These are phyloP conservation scores for Lasiosphaeriaceae sp. DNA, from an alignment of 495 filamentous ascomycete species.

Conservation along the genomic window DNA sequence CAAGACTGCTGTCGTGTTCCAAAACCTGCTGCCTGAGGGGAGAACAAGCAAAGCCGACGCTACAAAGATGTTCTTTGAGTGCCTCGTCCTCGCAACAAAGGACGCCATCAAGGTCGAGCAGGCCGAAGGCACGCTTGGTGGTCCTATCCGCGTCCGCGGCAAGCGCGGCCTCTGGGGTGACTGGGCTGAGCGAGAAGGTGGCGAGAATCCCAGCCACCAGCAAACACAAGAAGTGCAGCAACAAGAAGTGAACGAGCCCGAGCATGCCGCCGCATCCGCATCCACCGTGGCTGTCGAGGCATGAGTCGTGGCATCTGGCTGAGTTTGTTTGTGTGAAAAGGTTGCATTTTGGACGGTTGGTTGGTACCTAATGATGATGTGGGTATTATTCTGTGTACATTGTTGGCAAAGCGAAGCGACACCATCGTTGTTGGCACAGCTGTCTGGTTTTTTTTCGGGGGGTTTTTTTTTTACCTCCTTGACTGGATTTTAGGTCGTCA, in stretches of 20 bases:
- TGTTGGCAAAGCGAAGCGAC: too few relatives aligned
- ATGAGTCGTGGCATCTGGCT: constrained; percentile 1
- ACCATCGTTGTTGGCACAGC: neutral
- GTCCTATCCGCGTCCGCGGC: constrained; percentile 71
- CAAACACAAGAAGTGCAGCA: constrained; percentile 20
- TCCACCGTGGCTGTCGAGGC: constrained; percentile 23
- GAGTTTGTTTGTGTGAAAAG: neutral
- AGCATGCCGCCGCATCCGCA: constrained; percentile 30
- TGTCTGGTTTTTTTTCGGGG: neutral
- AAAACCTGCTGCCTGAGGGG: constrained; percentile 80
- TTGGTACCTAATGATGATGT: neutral
- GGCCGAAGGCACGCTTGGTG: constrained; percentile 65
- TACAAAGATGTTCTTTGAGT: constrained; percentile 99
- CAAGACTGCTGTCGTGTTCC: constrained; percentile 78
- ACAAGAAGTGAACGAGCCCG: constrained; percentile 23
- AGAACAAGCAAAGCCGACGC: constrained; percentile 79
- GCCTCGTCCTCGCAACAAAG: constrained; percentile 92
- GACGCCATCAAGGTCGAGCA: constrained; percentile 98
- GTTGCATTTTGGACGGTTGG: neutral
- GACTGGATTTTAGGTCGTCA: constrained; percentile 14
- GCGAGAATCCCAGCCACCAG: constrained; percentile 42
- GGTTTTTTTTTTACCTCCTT: too few relatives aligned
- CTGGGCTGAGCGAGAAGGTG: constrained; percentile 83
- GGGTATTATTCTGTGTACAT: neutral
- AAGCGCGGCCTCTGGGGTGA: constrained; percentile 92